Evolutionary conservation across 2,329 filamentous ascomycete species (phyloP).

Genomic region (Pseudogymnoascus sp.): DNA sequence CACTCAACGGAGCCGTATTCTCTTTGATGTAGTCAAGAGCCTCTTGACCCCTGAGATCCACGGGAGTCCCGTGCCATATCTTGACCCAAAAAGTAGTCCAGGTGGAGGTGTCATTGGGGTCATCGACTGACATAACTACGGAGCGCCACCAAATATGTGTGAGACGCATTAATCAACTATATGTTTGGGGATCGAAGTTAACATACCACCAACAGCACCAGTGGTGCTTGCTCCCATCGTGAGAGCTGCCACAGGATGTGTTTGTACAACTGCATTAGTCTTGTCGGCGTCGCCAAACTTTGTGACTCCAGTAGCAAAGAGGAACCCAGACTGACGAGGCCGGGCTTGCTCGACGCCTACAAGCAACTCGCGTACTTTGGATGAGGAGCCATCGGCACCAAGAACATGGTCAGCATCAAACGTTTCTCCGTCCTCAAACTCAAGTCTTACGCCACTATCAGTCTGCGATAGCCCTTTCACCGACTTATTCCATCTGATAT

Average conservation of each 20-base stretch:
- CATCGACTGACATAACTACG: slow-evolving; percentile 23
- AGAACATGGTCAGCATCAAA: slow-evolving; percentile 27
- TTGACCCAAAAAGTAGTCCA: slow-evolving; percentile 34
- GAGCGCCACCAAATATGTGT: neutral
- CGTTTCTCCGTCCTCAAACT: slow-evolving; percentile 24
- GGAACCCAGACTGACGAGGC: slow-evolving; percentile 23
- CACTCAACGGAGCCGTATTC: slow-evolving; percentile 24
- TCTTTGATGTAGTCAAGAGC: slow-evolving; percentile 30
- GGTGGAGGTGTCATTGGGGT: slow-evolving; percentile 21
- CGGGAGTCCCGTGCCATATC: slow-evolving; percentile 28
- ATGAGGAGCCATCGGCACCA: slow-evolving; percentile 29
- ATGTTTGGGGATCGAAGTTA: neutral
- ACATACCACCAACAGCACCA: slow-evolving; percentile 28
- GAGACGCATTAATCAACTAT: neutral
- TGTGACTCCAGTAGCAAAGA: slow-evolving; percentile 28
- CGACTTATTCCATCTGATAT: slow-evolving; percentile 29
- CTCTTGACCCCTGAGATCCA: slow-evolving; percentile 29
- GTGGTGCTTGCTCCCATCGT: slow-evolving; percentile 27
- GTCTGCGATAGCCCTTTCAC: slow-evolving; percentile 14
- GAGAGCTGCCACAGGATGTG: slow-evolving; percentile 29
- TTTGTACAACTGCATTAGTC: slow-evolving; percentile 22
- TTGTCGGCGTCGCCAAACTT: slow-evolving; percentile 24
- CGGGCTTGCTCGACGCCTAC: slow-evolving; percentile 23
- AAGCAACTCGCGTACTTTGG: slow-evolving; percentile 28
- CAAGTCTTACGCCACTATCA: slow-evolving; percentile 17